Conservation (phyloP, 805 yeast genomes). For the Starmerella sirachaensis region DNA sequence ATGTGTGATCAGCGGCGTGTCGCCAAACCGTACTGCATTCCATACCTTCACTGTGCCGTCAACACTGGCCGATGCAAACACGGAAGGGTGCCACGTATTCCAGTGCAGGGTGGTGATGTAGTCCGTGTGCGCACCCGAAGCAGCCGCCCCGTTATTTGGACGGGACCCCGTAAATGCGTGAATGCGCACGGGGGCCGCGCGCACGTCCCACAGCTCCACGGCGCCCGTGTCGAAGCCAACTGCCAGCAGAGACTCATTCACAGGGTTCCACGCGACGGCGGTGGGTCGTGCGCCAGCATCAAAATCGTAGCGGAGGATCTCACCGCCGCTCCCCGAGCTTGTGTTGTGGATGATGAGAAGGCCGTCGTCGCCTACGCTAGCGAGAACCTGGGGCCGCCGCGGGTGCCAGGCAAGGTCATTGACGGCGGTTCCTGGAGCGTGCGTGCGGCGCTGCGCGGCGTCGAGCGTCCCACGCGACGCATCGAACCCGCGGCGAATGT, state of each 20-base stretch:
- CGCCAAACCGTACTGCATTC: slow-evolving; percentile 18
- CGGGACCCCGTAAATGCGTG: slow-evolving; percentile 14
- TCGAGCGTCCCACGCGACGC: slow-evolving; percentile 22
- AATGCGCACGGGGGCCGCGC: slow-evolving; percentile 30
- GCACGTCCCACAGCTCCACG: slow-evolving; percentile 53
- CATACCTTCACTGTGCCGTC: slow-evolving; percentile 37
- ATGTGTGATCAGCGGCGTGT: slow-evolving; percentile 45
- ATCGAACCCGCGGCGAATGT: slow-evolving; percentile 37
- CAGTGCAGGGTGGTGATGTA: slow-evolving; percentile 58
- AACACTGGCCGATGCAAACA: slow-evolving; percentile 57
- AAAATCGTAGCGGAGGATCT: background rate
- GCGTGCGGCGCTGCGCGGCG: slow-evolving; percentile 22
- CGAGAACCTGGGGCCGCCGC: slow-evolving; percentile 48
- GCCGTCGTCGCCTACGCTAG: slow-evolving; percentile 54
- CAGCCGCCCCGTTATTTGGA: background rate
- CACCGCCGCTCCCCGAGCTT: background rate
- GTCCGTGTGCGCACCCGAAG: slow-evolving; percentile 34
- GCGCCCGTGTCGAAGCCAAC: slow-evolving; percentile 54
- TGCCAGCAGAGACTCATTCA: slow-evolving; percentile 45
- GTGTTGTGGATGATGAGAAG: slow-evolving; percentile 11
- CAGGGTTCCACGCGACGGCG: slow-evolving; percentile 50
- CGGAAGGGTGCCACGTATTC: slow-evolving; percentile 46
- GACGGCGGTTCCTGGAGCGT: slow-evolving; percentile 38
- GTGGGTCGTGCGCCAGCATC: slow-evolving; percentile 30
- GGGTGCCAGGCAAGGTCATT: slow-evolving; percentile 66